Percentiles rank a stretch among this genome's conserved stretches.
These are phyloP conservation scores for Picea sitchensis DNA, from an alignment of 75 land plant genomes.

Conservation along the genomic window DNA sequence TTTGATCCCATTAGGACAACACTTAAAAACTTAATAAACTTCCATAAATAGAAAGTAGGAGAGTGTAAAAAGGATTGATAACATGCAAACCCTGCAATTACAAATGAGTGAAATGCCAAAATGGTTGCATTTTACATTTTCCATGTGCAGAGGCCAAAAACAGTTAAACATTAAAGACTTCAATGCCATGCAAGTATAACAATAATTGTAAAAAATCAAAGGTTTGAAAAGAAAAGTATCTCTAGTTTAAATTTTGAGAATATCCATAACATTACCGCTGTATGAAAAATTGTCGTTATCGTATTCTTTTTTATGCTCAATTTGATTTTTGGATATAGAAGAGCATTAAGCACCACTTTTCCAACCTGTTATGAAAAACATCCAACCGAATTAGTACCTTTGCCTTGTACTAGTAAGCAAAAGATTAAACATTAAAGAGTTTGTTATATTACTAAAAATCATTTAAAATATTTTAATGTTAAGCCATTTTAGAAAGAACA, in stretches of 20 bases:
- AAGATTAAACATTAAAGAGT: too few relatives aligned
- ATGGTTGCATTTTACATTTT: not conserved
- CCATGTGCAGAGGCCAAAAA: not conserved
- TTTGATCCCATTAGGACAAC: too few relatives aligned
- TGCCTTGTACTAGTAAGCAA: too few relatives aligned
- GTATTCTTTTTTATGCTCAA: constrained; percentile 59
- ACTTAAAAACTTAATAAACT: too few relatives aligned
- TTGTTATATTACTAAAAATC: too few relatives aligned
- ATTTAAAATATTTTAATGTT: not conserved
- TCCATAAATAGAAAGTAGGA: too few relatives aligned
- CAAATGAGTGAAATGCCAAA: not conserved
- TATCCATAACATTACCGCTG: constrained; percentile 43
- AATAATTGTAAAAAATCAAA: not conserved
- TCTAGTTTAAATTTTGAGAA: not conserved
- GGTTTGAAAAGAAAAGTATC: not conserved
- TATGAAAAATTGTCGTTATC: constrained; percentile 62
- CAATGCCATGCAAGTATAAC: not conserved
- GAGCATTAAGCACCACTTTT: constrained; percentile 67
- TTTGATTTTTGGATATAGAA: constrained; percentile 77
- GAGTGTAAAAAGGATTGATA: too few relatives aligned
- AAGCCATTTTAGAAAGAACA: not conserved
- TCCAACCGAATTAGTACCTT: not conserved
- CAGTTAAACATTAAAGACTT: not conserved
- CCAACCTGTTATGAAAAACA: constrained; percentile 59
- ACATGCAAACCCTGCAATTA: not conserved